Evolutionary conservation across 805 yeast genomes (phyloP).

Genomic region (Ogataea methanolica): DNA sequence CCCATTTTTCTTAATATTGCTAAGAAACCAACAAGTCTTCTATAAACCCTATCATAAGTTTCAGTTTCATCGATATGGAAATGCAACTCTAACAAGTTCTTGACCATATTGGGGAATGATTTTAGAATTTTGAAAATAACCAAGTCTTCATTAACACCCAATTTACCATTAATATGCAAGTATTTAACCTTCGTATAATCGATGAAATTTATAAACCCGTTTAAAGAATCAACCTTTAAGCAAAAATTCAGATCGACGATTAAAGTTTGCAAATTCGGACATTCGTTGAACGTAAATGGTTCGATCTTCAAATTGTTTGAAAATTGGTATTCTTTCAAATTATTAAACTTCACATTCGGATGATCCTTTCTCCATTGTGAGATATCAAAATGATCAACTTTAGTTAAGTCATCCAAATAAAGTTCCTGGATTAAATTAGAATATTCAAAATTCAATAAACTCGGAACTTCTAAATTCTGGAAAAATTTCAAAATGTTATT

Average conservation of each 20-base stretch:
- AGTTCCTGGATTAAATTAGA: conserved; percentile 21
- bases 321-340: conserved; percentile 19
- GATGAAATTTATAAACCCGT: conserved; percentile 24
- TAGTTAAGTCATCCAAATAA: conserved; percentile 18
- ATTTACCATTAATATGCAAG: conserved; percentile 22
- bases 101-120: conserved; percentile 22
- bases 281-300: conserved; percentile 22
- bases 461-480: conserved; percentile 8
- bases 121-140: conserved; percentile 27
- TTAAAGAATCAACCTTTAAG: conserved; percentile 15
- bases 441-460: conserved; percentile 21
- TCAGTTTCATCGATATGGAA: conserved; percentile 22
- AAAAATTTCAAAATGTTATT: conserved; percentile 15
- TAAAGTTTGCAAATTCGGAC: conserved; percentile 23
- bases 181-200: conserved; percentile 14
- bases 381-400: conserved; percentile 13
- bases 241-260: conserved; percentile 28
- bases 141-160: conserved; percentile 32
- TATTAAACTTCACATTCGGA: conserved; percentile 9
- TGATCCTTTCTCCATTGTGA: conserved; percentile 18
- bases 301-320: conserved; percentile 16
- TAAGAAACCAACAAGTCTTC: conserved; percentile 30
- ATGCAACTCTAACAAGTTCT: conserved; percentile 20
- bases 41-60: conserved; percentile 25
- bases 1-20: conserved; percentile 31